Percentiles rank a stretch among this genome's conserved stretches.
These are phyloP conservation scores for Boletus vinaceobasis DNA, from an alignment of 768 basidiomycete genomes.

Conservation along the genomic window DNA sequence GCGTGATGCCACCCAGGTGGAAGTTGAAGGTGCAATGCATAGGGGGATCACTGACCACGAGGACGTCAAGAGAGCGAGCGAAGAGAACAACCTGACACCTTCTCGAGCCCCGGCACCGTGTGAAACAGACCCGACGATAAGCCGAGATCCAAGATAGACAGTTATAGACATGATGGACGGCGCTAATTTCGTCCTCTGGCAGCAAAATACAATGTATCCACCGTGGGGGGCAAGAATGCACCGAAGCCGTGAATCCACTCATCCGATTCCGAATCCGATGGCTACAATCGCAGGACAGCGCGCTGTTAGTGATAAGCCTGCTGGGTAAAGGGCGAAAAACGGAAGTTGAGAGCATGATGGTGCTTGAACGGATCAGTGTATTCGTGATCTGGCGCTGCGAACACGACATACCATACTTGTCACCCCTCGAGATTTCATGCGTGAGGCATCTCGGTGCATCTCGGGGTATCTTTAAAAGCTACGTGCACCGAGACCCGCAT, in stretches of 20 bases:
- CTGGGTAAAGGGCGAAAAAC: not conserved
- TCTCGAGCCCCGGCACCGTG: not conserved
- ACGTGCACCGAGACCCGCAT: not conserved
- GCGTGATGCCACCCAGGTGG: not conserved
- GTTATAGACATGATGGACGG: not conserved
- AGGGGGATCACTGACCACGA: constrained; percentile 1
- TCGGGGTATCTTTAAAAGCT: not conserved
- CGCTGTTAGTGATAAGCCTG: not conserved
- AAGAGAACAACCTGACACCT: not conserved
- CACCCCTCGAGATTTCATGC: not conserved
- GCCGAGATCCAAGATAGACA: constrained; percentile 2
- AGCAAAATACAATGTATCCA: not conserved
- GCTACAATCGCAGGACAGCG: not conserved
- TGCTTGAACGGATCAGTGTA: not conserved
- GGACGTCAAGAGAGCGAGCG: not conserved
- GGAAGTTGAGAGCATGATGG: not conserved
- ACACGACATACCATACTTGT: not conserved
- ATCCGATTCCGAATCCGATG: constrained; percentile 6
- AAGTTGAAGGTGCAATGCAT: not conserved
- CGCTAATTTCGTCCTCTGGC: not conserved
- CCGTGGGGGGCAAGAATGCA: not conserved
- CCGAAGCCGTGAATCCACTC: constrained; percentile 8
- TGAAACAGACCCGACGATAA: constrained; percentile 1
- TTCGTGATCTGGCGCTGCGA: not conserved
- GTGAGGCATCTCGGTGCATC: not conserved